Conservation (phyloP, 1,284 basidiomycete genomes). For the Trichosporon sp. region DNA sequence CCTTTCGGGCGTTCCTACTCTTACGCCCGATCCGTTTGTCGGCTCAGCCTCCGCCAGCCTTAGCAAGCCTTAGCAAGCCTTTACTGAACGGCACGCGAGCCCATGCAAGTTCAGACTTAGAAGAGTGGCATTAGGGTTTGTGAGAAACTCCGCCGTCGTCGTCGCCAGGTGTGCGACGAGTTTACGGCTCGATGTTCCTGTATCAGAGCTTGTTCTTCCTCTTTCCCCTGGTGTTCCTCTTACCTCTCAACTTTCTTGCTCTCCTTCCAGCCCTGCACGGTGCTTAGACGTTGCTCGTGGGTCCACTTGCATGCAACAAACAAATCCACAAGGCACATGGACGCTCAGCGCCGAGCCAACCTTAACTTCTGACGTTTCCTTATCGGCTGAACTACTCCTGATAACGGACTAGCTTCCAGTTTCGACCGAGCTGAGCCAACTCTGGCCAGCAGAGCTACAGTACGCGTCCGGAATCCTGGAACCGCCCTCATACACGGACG, state of each 20-base stretch:
- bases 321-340: too few species aligned
- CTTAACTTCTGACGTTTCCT: too few species aligned
- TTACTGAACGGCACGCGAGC: background rate
- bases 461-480: background rate
- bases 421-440: background rate
- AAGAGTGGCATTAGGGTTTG: background rate
- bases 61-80: background rate
- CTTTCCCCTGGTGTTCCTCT: background rate
- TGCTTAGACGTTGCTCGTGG: too few species aligned
- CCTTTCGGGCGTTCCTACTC: conserved; percentile 2
- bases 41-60: too few species aligned
- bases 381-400: background rate
- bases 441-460: background rate
- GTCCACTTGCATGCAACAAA: background rate
- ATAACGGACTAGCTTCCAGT: background rate
- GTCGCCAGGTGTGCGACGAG: background rate
- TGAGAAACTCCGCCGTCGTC: conserved; percentile 14
- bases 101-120: background rate
- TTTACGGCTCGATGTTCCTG: background rate
- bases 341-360: too few species aligned
- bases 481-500: background rate
- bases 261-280: too few species aligned
- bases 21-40: background rate
- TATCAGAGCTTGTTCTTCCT: conserved; percentile 1
- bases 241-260: background rate